Base-by-base conservation (phyloP, 345 rosid species). In the Viola odorata region DNA sequence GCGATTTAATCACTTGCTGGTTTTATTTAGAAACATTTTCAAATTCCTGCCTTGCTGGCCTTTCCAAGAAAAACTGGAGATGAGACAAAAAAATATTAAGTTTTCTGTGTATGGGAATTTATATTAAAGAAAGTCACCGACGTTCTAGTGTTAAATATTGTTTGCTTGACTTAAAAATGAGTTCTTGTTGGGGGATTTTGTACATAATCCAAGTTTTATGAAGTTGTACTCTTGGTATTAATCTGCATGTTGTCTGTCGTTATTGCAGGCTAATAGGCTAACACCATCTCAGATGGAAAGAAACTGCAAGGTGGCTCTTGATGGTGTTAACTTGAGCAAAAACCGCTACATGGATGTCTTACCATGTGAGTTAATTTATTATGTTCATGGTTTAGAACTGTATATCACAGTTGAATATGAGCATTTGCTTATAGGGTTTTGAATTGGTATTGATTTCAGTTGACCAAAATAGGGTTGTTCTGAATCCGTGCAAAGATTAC, bases 401-500 rank as follows among this genome's bases (percentile, higher is more conserved):
- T 12, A 12, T 36, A 9, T 3, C 15, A n/a, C 17, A 11, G 12
- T n/a, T 59, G 41, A 1, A 13, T 12, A 5, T 45, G 12, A 14
- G 36, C n/a, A 12, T 45, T 13, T 64, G 53, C 55, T 44, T 15
- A 37, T 1, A 1, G 58, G 50, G 3, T 0, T 10, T 12, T 52
- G 47, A 10, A 8, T 1, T 49, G 15, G 38, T 55, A n/a, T 67
- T 69, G 53, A 53, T 57, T 77, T 55, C 77, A 86, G 99, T 82
- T 75, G 97, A 94, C 71, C 56, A 78, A 41, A 85, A 81, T 17
- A 80, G 96, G 78, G 68, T 90, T 81, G 77, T 94, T 73, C 81
- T 90, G 45, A 61, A 76, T 71, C 76, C 86, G 7, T 79, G 88
- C 61, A 86, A 86, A 76, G 94, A 84, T 65, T 57, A 81, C 61